Evolutionary conservation across 768 basidiomycete genomes (phyloP).

Genomic region (Naganishia randhawae): DNA sequence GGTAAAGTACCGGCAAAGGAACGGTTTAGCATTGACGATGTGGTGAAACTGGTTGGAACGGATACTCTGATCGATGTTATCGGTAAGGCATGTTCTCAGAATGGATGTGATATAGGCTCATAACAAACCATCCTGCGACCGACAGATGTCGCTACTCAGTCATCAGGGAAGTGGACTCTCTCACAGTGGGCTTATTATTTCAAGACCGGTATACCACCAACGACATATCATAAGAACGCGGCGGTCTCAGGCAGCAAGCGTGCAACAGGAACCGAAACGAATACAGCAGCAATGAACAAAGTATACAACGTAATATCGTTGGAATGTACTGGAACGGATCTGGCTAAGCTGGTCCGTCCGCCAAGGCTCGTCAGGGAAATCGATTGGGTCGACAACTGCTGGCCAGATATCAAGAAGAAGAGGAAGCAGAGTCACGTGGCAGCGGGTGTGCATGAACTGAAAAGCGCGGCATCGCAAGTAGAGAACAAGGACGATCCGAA

Average conservation of each 20-base stretch:
- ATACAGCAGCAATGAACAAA: conserved; percentile 56
- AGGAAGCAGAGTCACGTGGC: conserved; percentile 21
- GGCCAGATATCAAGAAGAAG: conserved; percentile 68
- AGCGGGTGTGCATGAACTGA: neutral
- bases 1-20: conserved; percentile 74
- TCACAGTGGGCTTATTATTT: conserved; percentile 82
- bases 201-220: conserved; percentile 53
- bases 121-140: too few relatives aligned
- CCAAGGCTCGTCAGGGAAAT: conserved; percentile 74
- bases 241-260: neutral
- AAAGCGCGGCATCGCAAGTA: neutral
- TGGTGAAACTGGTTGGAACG: conserved; percentile 73
- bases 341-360: conserved; percentile 74
- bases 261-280: neutral
- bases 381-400: conserved; percentile 96
- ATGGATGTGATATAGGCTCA: neutral
- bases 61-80: conserved; percentile 84
- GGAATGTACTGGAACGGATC: conserved; percentile 80
- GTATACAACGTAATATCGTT: conserved; percentile 92
- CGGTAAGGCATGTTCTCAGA: conserved; percentile 1
- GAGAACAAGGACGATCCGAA: conserved; percentile 14
- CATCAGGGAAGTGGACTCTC: conserved; percentile 79
- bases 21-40: conserved; percentile 71
- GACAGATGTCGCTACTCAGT: conserved; percentile 78
- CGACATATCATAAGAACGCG: conserved; percentile 52